Conservation (phyloP, 768 basidiomycete species). For the Kwoniella europaea region DNA sequence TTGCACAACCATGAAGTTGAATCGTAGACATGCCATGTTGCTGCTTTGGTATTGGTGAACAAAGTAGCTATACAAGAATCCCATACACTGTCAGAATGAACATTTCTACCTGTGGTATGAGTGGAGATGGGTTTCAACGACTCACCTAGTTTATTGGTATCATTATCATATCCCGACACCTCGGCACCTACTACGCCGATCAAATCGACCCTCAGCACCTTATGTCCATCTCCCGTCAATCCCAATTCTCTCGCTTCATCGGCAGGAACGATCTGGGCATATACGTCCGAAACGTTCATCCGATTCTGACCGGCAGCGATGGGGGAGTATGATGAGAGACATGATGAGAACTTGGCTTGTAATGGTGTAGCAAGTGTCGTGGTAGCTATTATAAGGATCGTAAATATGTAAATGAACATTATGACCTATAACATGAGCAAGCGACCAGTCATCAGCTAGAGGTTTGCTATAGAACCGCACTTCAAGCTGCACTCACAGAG, state of each 20-base stretch:
- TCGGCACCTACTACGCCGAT: conserved; percentile 68
- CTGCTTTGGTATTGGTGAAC: conserved; percentile 78
- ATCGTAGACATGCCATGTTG: conserved; percentile 75
- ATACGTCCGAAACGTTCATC: conserved; percentile 67
- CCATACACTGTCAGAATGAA: no score
- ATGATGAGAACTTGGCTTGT: conserved; percentile 44
- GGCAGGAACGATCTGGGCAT: conserved; percentile 48
- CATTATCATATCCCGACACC: conserved; percentile 68
- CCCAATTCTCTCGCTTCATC: conserved; percentile 37
- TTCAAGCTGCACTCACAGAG: no score
- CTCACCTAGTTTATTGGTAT: conserved; percentile 72
- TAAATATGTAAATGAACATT: conserved; percentile 1
- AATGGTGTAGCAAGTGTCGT: conserved; percentile 43
- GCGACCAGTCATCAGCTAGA: neutral
- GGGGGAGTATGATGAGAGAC: conserved; percentile 33
- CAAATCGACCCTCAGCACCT: conserved; percentile 59
- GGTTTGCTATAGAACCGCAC: neutral
- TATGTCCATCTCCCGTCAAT: conserved; percentile 42
- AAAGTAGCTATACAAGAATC: conserved; percentile 68
- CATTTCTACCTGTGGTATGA: no score
- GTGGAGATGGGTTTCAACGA: conserved; percentile 26
- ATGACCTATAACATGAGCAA: neutral
- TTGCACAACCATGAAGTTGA: conserved; percentile 78
- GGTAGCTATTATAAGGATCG: conserved; percentile 47
- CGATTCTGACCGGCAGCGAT: conserved; percentile 24